Percentiles rank a stretch among this genome's conserved stretches.
Conservation (phyloP, 306 rosid genomes). For the Malus sylvestris region DNA sequence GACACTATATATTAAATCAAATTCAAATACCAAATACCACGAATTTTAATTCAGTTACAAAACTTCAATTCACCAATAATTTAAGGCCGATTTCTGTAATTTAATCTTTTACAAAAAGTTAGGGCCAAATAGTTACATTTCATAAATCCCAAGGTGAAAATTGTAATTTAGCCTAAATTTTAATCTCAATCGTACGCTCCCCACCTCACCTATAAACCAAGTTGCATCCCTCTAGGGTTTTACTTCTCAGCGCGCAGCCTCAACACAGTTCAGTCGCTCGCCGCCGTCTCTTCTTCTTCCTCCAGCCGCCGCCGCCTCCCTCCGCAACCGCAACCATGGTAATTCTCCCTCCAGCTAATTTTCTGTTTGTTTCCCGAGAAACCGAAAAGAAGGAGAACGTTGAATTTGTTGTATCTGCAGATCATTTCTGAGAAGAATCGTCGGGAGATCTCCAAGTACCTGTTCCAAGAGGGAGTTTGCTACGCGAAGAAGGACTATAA, state of each 20-base stretch:
- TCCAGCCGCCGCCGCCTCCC: not conserved
- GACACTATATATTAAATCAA: too few species aligned
- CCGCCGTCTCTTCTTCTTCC: not conserved
- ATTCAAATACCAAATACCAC: too few species aligned
- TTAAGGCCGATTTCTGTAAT: too few species aligned
- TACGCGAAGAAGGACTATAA: slow-evolving; percentile 66
- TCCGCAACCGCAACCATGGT: slow-evolving; percentile 25
- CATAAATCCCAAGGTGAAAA: not conserved
- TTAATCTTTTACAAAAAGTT: too few species aligned
- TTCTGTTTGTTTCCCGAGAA: not conserved
- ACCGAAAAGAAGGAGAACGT: not conserved
- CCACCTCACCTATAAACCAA: not conserved
- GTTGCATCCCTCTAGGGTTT: not conserved
- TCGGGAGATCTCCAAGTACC: slow-evolving; percentile 52
- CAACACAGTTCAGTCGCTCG: not conserved
- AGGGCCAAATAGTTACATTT: too few species aligned
- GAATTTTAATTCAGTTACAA: too few species aligned
- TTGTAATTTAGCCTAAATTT: not conserved
- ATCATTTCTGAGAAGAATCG: slow-evolving; percentile 51
- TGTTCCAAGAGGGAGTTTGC: slow-evolving; percentile 64
- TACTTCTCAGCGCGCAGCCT: not conserved
- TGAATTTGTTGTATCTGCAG: not conserved
- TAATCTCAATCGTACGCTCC: not conserved
- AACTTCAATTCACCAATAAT: too few species aligned
- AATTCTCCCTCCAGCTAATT: not conserved